phyloP scores from a whole-genome alignment of 805 yeast genomes.

The Myxozyma geophila region DNA sequence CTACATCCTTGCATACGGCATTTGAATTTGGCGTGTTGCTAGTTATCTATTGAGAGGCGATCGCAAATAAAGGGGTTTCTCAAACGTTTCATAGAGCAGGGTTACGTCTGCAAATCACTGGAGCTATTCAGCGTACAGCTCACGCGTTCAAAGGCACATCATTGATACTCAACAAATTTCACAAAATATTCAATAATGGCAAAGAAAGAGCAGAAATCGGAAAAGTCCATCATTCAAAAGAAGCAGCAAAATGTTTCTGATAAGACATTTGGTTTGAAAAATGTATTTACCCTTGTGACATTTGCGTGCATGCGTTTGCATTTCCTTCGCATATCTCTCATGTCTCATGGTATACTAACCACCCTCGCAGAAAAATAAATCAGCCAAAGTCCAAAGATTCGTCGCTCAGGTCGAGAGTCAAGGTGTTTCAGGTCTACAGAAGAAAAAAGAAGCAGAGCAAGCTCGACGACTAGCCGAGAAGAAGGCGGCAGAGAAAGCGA shows the following conservation, averaged over 20 bases:
- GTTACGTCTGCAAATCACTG: no score
- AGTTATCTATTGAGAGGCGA: background rate
- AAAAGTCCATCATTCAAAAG: conserved; percentile 62
- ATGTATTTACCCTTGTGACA: conserved; percentile 43
- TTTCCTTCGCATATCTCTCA: background rate
- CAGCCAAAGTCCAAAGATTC: conserved; percentile 81
- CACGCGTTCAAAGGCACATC: background rate
- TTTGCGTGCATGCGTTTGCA: no score
- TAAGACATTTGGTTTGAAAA: conserved; percentile 94
- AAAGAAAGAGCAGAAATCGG: conserved; percentile 64
- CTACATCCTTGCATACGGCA: background rate
- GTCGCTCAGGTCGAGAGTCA: conserved; percentile 72
- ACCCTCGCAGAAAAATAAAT: conserved; percentile 67
- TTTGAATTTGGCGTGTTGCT: background rate
- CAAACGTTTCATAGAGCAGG: background rate
- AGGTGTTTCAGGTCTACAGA: conserved; percentile 56
- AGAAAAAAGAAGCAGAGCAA: conserved; percentile 75
- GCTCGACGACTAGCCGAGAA: conserved; percentile 74
- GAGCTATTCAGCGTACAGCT: background rate
- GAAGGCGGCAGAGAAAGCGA: conserved; percentile 89
- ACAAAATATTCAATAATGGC: conserved; percentile 58
- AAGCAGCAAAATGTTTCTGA: conserved; percentile 69
- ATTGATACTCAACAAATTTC: background rate
- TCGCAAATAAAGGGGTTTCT: background rate
- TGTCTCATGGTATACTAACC: background rate